Evolutionary conservation across 2,329 filamentous ascomycete genomes (phyloP).

Genomic region (Tolypocladium ophioglossoides): DNA sequence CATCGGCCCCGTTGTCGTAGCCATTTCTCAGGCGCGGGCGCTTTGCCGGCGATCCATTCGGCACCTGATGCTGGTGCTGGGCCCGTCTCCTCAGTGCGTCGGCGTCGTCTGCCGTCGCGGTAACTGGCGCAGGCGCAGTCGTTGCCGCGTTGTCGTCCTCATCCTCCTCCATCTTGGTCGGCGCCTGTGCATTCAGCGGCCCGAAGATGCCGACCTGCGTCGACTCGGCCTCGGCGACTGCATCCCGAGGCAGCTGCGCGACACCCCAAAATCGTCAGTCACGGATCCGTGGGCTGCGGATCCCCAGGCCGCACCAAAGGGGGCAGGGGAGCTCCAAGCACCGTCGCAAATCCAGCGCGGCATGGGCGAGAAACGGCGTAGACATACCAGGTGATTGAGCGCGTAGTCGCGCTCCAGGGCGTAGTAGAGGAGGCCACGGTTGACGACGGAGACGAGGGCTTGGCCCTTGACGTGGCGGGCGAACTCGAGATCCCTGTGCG

Average conservation of each 20-base stretch:
- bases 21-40: conserved; percentile 51
- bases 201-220: conserved; percentile 46
- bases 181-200: conserved; percentile 36
- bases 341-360: background rate
- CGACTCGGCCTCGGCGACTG: conserved; percentile 33
- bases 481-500: conserved; percentile 52
- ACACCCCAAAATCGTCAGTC: background rate
- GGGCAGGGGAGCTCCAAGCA: background rate
- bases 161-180: conserved; percentile 26
- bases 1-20: conserved; percentile 44
- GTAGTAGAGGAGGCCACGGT: conserved; percentile 52
- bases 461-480: conserved; percentile 55
- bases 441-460: conserved; percentile 51
- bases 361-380: conserved; percentile 1
- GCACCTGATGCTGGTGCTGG: conserved; percentile 29
- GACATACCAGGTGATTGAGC: conserved; percentile 35
- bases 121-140: background rate
- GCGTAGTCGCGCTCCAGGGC: conserved; percentile 46
- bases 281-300: conserved; percentile 1
- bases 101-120: conserved; percentile 18
- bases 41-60: conserved; percentile 49
- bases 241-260: conserved; percentile 38
- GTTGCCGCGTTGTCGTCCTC: conserved; percentile 22
- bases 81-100: conserved; percentile 40
- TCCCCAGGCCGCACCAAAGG: background rate